A percentile compares a stretch with the other conserved stretches of the same genome.
These are phyloP conservation scores for Saccharomycopsis synnaedendra DNA, from an alignment of 805 yeast species.

Conservation along the genomic window DNA sequence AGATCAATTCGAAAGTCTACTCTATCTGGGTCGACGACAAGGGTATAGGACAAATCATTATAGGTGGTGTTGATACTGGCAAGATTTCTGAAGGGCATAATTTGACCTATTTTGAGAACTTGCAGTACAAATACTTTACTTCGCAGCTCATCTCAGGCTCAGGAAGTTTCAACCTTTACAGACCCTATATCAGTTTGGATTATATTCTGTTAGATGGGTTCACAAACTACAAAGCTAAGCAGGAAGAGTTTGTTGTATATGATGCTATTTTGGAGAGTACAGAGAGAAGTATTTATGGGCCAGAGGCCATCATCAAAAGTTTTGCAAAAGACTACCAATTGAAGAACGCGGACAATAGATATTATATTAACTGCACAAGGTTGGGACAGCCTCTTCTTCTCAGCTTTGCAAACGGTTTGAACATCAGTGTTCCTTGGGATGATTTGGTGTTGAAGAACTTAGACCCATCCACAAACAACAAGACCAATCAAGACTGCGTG, in stretches of 20 bases:
- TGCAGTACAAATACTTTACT: constrained; percentile 2
- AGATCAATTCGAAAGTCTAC: constrained; percentile 3
- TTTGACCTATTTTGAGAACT: constrained; percentile 5
- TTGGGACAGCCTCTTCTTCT: constrained; percentile 6
- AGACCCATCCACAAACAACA: constrained; percentile 13
- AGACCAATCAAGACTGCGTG: constrained; percentile 12
- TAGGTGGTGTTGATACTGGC: constrained; percentile 12
- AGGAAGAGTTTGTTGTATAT: background rate
- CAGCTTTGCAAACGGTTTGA: constrained; percentile 5
- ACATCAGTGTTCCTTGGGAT: constrained; percentile 14
- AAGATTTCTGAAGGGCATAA: constrained; percentile 1
- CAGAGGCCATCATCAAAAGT: constrained; percentile 3
- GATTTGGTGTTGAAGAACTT: constrained; percentile 12
- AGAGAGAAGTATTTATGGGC: constrained; percentile 12
- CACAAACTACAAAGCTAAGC: constrained; percentile 2
- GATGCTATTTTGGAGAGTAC: constrained; percentile 14
- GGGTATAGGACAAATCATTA: constrained; percentile 9
- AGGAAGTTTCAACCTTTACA: constrained; percentile 4
- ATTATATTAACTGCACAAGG: constrained; percentile 13
- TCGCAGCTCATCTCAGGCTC: constrained; percentile 6
- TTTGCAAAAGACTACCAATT: constrained; percentile 10
- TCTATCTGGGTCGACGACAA: constrained; percentile 10
- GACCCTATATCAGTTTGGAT: constrained; percentile 8
- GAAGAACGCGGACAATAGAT: background rate
- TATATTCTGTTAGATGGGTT: constrained; percentile 2